phyloP scores from a whole-genome alignment of 148 eudicot species.

The Silene conica region DNA sequence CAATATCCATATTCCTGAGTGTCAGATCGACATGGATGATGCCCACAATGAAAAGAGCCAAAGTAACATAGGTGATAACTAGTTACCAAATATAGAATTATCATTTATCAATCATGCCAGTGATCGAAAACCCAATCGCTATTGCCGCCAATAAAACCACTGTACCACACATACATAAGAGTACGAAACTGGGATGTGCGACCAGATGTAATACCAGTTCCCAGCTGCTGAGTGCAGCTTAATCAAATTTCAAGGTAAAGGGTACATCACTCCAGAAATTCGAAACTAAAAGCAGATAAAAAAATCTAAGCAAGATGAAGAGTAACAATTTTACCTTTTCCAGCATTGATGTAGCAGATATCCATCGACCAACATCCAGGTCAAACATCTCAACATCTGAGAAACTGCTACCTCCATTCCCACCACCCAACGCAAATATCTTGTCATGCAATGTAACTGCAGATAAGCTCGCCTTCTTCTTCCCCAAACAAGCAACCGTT shows the following conservation, averaged over 20 bases:
- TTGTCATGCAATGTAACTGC: conserved; percentile 50
- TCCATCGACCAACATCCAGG: conserved; percentile 68
- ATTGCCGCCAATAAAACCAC: too few species aligned
- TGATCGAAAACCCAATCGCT: too few species aligned
- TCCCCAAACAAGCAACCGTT: conserved; percentile 43
- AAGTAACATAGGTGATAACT: too few species aligned
- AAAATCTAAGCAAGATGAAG: conserved; percentile 1
- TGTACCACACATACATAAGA: too few species aligned
- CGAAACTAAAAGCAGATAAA: conserved; percentile 12
- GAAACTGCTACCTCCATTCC: conserved; percentile 49
- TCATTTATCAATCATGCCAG: too few species aligned
- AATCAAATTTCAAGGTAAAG: not conserved
- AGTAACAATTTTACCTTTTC: conserved; percentile 48
- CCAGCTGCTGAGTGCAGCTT: not conserved
- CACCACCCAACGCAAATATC: conserved; percentile 90
- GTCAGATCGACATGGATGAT: too few species aligned
- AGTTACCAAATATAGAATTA: too few species aligned
- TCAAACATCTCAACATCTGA: conserved; percentile 85
- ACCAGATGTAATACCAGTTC: too few species aligned
- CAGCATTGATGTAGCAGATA: conserved; percentile 64
- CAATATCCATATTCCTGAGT: too few species aligned
- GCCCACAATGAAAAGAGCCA: too few species aligned
- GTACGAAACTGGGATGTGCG: too few species aligned
- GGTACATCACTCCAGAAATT: not conserved
- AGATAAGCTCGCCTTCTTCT: conserved; percentile 59